phyloP scores from a whole-genome alignment of 768 basidiomycete species.

The Podaxis rugospora region DNA sequence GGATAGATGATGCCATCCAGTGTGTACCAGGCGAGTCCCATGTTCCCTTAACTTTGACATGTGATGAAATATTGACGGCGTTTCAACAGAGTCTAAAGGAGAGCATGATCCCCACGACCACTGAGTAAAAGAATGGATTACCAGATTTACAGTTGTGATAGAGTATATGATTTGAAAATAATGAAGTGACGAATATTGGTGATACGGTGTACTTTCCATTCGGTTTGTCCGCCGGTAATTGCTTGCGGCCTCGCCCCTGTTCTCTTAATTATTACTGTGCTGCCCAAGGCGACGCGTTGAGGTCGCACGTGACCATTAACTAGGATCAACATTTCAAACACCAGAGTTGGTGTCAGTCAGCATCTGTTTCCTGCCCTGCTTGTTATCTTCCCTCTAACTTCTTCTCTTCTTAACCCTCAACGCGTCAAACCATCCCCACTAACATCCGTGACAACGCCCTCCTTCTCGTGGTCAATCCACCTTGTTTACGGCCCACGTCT shows the following conservation, averaged over 20 bases:
- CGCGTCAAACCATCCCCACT: slow-evolving; percentile 6
- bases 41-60: background rate
- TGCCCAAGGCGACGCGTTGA: slow-evolving; percentile 9
- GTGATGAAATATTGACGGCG: slow-evolving; percentile 15
- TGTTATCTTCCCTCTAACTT: background rate
- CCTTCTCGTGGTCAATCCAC: slow-evolving; percentile 27
- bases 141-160: slow-evolving; percentile 5
- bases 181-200: background rate
- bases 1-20: slow-evolving; percentile 96
- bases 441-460: background rate
- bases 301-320: slow-evolving; percentile 6
- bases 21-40: slow-evolving; percentile 71
- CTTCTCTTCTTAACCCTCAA: background rate
- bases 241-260: background rate
- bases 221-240: background rate
- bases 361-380: slow-evolving; percentile 5
- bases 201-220: background rate
- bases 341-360: background rate
- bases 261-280: background rate
- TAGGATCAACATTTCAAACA: slow-evolving; percentile 12
- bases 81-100: slow-evolving; percentile 56
- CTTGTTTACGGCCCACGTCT: background rate
- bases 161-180: slow-evolving; percentile 2
- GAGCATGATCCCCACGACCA: slow-evolving; percentile 78
- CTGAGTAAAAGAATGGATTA: slow-evolving; percentile 26